Evolutionary conservation across 2,329 filamentous ascomycete genomes (phyloP), one percentile per base, ranked within the genome.

Genomic region (Phyllosticta citribraziliensis): DNA sequence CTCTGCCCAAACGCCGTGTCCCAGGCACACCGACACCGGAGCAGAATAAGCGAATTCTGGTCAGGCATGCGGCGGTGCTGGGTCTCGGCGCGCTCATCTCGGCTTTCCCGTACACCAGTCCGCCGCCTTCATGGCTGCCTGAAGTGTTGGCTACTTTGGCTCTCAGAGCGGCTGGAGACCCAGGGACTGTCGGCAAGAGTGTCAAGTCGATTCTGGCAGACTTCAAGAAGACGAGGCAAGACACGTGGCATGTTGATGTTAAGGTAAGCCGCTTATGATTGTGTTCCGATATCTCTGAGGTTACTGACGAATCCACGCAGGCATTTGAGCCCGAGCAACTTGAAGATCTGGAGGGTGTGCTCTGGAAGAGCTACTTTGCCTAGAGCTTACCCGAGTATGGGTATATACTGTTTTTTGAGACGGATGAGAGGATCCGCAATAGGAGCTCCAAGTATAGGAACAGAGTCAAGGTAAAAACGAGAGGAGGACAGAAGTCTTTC

Each of bases 351-450:
- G 92, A 97, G 69, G 94, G 94, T 58, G 95, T 99, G 55, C 79
- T 99, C 58, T 99, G 94, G 94, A 99, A 99, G 86, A 97, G 93
- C 74, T 99, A 99, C 73, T 99, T 99, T 79, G 95, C 92, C 51
- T 96, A 73, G 4, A 27, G n/a, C 6, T n/a, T n/a, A 4, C n/a
- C 17, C 4, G 6, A n/a, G 40, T 14, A 3, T 47, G 3, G 40
- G 40, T n/a, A 14, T 14, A 8, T n/a, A 47, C 27, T 30, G 6
- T 30, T 30, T 30, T 30, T 30, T 10, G 27, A 30, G 27, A 30
- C 27, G 2, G 27, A 30, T 10, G 9, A 30, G 27, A 30, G 14
- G n/a, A n/a, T n/a, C 17, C 19, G 40, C 40, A 5, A 30, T 3
- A 6, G 40, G 1, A 8, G n/a, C 5, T 47, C 40, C 17, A 47